Percentiles rank a stretch among this genome's conserved stretches.
These are phyloP conservation scores for Xanthoceras sorbifolium DNA, from an alignment of 345 rosid species.

Conservation along the genomic window DNA sequence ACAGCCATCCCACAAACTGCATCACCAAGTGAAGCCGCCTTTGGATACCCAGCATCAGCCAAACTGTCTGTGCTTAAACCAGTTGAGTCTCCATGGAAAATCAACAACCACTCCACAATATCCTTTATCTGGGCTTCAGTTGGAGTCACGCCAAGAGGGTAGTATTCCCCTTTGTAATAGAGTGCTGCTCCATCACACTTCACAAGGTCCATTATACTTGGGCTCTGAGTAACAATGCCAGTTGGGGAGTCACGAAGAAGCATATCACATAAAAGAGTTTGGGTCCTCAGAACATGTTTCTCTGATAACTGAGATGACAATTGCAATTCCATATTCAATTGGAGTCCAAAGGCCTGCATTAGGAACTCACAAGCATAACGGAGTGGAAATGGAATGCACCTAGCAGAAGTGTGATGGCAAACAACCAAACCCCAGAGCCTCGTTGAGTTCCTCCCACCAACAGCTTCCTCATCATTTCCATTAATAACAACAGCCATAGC, in stretches of 20 bases:
- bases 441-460: slow-evolving; percentile 66
- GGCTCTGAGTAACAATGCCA: slow-evolving; percentile 92
- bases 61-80: slow-evolving; percentile 95
- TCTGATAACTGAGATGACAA: slow-evolving; percentile 84
- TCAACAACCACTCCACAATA: slow-evolving; percentile 85
- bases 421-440: slow-evolving; percentile 99
- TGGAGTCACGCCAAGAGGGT: slow-evolving; percentile 82
- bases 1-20: slow-evolving; percentile 99
- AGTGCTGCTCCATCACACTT: slow-evolving; percentile 98
- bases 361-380: slow-evolving; percentile 98
- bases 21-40: slow-evolving; percentile 84
- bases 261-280: slow-evolving; percentile 95
- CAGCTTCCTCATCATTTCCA: slow-evolving; percentile 74
- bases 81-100: slow-evolving; percentile 83
- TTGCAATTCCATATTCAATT: slow-evolving; percentile 96
- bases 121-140: slow-evolving; percentile 81
- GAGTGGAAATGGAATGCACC: slow-evolving; percentile 87
- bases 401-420: slow-evolving; percentile 94
- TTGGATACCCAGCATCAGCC: slow-evolving; percentile 90
- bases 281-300: slow-evolving; percentile 88
- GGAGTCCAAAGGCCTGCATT: slow-evolving; percentile 98
- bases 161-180: slow-evolving; percentile 74
- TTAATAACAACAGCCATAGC: slow-evolving; percentile 93
- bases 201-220: slow-evolving; percentile 94
- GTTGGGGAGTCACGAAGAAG: slow-evolving; percentile 96